Percentiles rank a stretch among this genome's conserved stretches.
Conservation (phyloP, 495 filamentous ascomycete species). For the Lepidopterella palustris region DNA sequence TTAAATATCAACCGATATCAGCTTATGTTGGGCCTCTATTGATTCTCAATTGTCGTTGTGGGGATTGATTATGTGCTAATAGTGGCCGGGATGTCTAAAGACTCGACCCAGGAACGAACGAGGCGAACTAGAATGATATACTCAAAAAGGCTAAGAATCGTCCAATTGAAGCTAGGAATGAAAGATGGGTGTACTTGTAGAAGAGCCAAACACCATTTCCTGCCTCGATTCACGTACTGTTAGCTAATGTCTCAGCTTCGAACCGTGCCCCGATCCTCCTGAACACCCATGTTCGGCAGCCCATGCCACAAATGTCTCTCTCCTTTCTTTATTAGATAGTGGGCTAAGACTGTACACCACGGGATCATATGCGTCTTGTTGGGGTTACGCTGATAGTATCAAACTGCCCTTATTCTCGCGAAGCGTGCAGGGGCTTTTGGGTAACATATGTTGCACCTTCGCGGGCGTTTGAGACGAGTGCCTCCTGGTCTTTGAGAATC, state of each 20-base stretch:
- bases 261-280: not conserved
- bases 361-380: not conserved
- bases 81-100: too few relatives aligned
- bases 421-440: too few relatives aligned
- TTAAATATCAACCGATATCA: too few relatives aligned
- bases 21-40: too few relatives aligned
- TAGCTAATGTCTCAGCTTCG: not conserved
- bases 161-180: not conserved
- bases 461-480: not conserved
- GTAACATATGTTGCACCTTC: not conserved
- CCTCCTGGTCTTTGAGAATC: too few relatives aligned
- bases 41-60: too few relatives aligned
- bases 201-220: not conserved
- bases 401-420: not conserved
- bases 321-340: not conserved
- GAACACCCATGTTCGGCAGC: not conserved
- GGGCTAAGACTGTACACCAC: not conserved
- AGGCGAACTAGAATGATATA: not conserved
- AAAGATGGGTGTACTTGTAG: not conserved
- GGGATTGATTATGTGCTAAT: too few relatives aligned
- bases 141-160: not conserved
- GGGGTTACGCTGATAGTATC: not conserved
- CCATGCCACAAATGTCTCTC: not conserved
- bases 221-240: not conserved
- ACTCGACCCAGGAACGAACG: too few relatives aligned